Evolutionary conservation across 192 early-diverging fungal genomes (phyloP), one percentile per base, ranked within the genome.

Genomic region (Dimargaris xerosporica): DNA sequence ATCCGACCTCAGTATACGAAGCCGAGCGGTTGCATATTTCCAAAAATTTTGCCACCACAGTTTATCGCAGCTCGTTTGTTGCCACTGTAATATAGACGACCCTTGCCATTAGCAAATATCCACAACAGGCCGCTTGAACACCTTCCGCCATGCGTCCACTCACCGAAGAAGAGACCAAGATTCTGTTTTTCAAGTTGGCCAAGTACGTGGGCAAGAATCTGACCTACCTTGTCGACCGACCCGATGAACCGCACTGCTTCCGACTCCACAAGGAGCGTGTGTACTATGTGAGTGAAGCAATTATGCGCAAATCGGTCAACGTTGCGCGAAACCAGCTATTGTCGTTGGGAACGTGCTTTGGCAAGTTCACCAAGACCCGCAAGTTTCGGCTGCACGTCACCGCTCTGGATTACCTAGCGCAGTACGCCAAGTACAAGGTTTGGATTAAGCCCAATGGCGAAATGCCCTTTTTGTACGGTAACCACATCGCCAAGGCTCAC

Each of bases 381-480:
- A 94, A 96, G 78, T 99, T 99, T 75, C 84, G 85, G 59, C 77
- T 99, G 68, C 88, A 93, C 65, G 90, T 99, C 61, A 99, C 96
- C 23, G 83, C 86, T 44, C 78, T 99, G 54, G 91, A 91, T 45
- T 83, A 89, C 67, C 80, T 99, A 39, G 89, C 89, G 23, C 96
- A 95, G 69, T 99, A 95, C 71, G 91, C 96, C 23, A 75, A 90
- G 85, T 91, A 94, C 82, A 96, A 99, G 75, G 85, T 99, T 58
- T 99, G 96, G 94, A 86, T 99, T 54, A 99, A 97, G 73, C 93
- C 96, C 44, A 95, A 90, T 68, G 96, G 96, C 56, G 96, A 99
- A 75, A 97, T 94, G 94, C 88, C 92, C 12, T 99, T 91, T 78
- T 65, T 99, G 64, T 99, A 99, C 67, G 94, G 96, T 12, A 99